Conservation (phyloP, 768 basidiomycete genomes). For the Termitomyces sp. region DNA sequence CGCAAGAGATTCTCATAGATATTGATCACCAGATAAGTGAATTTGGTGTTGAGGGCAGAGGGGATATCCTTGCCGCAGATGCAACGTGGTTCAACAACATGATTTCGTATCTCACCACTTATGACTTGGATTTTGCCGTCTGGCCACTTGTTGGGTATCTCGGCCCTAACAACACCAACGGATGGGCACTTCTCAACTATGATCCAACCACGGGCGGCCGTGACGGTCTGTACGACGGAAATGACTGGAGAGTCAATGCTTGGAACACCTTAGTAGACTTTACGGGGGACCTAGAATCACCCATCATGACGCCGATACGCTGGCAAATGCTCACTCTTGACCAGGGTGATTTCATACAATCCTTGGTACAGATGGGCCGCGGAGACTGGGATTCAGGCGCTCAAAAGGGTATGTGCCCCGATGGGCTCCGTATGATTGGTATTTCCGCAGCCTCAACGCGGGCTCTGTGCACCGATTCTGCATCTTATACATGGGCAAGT, state of each 20-base stretch:
- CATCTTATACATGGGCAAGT: conserved; percentile 7
- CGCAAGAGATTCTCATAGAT: background rate
- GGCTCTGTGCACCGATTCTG: conserved; percentile 9
- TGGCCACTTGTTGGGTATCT: conserved; percentile 13
- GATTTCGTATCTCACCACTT: conserved; percentile 7
- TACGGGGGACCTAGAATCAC: background rate
- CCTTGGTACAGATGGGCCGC: conserved; percentile 4
- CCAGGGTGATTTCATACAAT: conserved; percentile 11
- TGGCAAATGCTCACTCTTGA: conserved; percentile 15
- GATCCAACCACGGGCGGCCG: conserved; percentile 5
- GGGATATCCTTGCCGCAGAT: conserved; percentile 3
- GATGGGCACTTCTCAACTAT: conserved; percentile 14
- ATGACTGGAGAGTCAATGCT: conserved; percentile 7
- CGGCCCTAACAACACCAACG: conserved; percentile 8
- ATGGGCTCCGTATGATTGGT: conserved; percentile 13
- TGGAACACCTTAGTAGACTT: conserved; percentile 8
- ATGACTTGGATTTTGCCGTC: conserved; percentile 13
- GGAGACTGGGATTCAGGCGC: conserved; percentile 13
- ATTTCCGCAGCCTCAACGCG: conserved; percentile 9
- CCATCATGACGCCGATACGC: conserved; percentile 4
- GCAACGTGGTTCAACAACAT: conserved; percentile 11
- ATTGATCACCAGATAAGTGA: conserved; percentile 9
- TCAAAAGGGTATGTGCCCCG: conserved; percentile 13
- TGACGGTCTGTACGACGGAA: conserved; percentile 12
- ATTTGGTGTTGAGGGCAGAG: conserved; percentile 11